Percentiles rank a stretch among this genome's conserved stretches.
Conservation (phyloP, 495 filamentous ascomycete species). For the Filosporella fistucella region DNA sequence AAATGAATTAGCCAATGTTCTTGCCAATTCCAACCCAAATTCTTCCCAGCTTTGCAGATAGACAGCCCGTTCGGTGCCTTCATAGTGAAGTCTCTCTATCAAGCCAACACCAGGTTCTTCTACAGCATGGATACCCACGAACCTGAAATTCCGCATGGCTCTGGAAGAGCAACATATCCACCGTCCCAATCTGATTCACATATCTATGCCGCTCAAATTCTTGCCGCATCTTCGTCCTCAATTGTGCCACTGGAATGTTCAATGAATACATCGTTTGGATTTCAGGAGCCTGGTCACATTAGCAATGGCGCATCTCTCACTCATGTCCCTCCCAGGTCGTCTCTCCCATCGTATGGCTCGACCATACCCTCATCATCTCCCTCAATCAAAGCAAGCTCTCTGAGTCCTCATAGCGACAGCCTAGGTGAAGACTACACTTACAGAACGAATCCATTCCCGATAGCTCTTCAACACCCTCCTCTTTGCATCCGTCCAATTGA, state of each 20-base stretch:
- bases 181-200: conserved; percentile 78
- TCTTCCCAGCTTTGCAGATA: background rate
- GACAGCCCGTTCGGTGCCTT: background rate
- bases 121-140: conserved; percentile 16
- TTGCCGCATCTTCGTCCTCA: conserved; percentile 92
- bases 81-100: background rate
- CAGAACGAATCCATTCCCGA: conserved; percentile 89
- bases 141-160: conserved; percentile 89
- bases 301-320: conserved; percentile 1
- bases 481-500: conserved; percentile 82
- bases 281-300: conserved; percentile 70
- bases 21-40: background rate
- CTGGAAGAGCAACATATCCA: conserved; percentile 85
- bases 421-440: conserved; percentile 45
- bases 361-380: background rate
- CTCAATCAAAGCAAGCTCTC: background rate
- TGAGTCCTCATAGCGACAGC: background rate
- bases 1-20: conserved; percentile 4
- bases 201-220: conserved; percentile 96
- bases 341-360: background rate
- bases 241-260: conserved; percentile 77
- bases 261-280: conserved; percentile 95
- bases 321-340: background rate
- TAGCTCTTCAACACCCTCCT: conserved; percentile 78
- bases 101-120: background rate